Evolutionary conservation across 306 rosid genomes (phyloP), one percentile per base, ranked within the genome.

Genomic region (Inga leiocalycina): DNA sequence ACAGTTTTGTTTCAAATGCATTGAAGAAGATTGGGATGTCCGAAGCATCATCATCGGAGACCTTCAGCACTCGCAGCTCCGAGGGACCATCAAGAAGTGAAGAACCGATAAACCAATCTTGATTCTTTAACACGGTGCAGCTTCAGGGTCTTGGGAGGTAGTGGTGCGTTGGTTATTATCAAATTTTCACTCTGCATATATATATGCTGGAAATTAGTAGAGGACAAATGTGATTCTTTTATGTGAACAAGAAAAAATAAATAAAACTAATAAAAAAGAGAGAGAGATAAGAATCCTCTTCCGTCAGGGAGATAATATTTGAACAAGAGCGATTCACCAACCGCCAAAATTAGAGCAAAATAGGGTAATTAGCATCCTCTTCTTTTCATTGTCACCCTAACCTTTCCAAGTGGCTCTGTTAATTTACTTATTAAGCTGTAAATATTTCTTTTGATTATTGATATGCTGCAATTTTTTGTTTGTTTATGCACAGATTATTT

Each of bases 11-110:
- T 34, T 90, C 92, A 76, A 86, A 82, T 79, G 86, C 91, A 10
- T 52, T 84, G 44, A 85, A 80, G 56, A 91, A 88, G 87, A 82
- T 79, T 71, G 92, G 84, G 77, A 81, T 74, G n/a, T 89, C 90
- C 56, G 71, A 35, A 82, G 82, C 83, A 44, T 86, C 86, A 49
- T 86, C 85, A 71, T 77, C 90, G 3, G 95, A 84, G 79, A 83
- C 91, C 75, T 88, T 89, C 68, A 80, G 86, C 35, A 20, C 49
- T 8, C 80, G 54, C 34, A 85, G 86, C 59, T 91, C 89, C 39
- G 85, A 80, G 54, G 86, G 71, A 87, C 84, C 89, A 54, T 69
- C 89, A 72, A 86, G 64, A 57, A 80, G 77, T 83, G 84, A 76
- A 84, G 85, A 82, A 35, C 67, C 79, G 6, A 51, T 75, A n/a